Evolutionary conservation across 345 rosid species (phyloP).

Genomic region (Fremontodendron californicum): DNA sequence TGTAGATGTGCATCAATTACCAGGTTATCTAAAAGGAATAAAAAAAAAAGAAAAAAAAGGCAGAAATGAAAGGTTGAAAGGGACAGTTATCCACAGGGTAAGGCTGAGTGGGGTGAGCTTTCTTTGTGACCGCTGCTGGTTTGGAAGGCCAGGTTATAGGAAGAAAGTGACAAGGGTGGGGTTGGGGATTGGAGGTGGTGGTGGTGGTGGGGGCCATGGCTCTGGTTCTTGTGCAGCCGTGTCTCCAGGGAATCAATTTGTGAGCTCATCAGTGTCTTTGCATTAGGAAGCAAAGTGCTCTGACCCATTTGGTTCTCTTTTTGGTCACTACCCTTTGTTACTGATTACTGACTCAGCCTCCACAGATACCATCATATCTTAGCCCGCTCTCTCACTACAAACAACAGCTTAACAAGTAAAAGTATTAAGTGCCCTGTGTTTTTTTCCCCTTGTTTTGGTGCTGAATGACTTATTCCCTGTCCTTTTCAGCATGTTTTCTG

Average conservation of each 20-base stretch:
- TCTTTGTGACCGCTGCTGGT: not conserved
- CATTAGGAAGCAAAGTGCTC: slow-evolving; percentile 22
- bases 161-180: slow-evolving; percentile 5
- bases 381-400: not conserved
- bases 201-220: slow-evolving; percentile 4
- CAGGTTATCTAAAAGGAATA: not conserved
- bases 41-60: not conserved
- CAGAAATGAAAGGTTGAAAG: not conserved
- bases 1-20: not conserved
- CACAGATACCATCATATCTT: slow-evolving; percentile 21
- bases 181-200: not conserved
- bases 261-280: slow-evolving; percentile 19
- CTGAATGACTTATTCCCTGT: not conserved
- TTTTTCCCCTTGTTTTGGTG: not conserved
- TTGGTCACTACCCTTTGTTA: slow-evolving; percentile 7
- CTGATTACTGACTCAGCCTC: slow-evolving; percentile 47
- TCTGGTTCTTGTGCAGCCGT: not conserved
- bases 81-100: not conserved
- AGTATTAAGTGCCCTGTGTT: not conserved
- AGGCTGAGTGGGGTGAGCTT: not conserved
- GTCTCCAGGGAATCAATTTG: slow-evolving; percentile 4
- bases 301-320: slow-evolving; percentile 5
- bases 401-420: not conserved
- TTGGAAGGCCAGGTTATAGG: slow-evolving; percentile 16
- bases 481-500: not conserved